Base-by-base conservation (phyloP, 495 filamentous ascomycete genomes). In the Penicillium dipodomyicola region DNA sequence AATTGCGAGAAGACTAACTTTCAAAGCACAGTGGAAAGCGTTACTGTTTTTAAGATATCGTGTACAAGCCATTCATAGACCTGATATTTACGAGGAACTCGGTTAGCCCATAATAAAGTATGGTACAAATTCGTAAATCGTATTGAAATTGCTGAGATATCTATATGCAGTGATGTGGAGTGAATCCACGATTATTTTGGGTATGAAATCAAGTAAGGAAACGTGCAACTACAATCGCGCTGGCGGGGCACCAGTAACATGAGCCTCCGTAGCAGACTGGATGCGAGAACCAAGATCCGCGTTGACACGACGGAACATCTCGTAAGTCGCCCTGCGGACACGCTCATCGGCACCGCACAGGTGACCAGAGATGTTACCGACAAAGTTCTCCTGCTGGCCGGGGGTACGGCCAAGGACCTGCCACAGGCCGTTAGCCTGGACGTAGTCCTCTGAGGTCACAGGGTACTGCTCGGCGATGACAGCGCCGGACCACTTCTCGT, bases 371-470 rank as follows among this genome's bases (percentile, higher is more conserved):
- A 88, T 78, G 61, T 89, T 89, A 40, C 73, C 60, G 39, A 89
- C 72, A 56, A 88, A 86, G 63, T 85, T 85, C 15, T 85, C 81
- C 73, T 89, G 86, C 65, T 87, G 84, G 3, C 84, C 85, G 0
- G 76, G 72, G 37, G 75, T 76, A 25, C 75, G 75, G 45, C 84
- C 85, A 22, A 89, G 74, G 17, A 89, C 84, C 49, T 85, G 72
- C 86, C 86, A 89, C 35, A 88, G 74, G 7, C 74, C 80, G 50
- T 78, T 80, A 33, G 86, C 79, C 67, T 89, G 85, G 49, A 84
- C 82, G 62, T 82, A 89, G 63, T 88, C 86, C 40, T 83, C 80
- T 8, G 78, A 72, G 3, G 77, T 79, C 32, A 87, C 74, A 27
- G 68, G 72, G 48, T 69, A 57, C 55, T 80, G 76, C 62, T 80